Evolutionary conservation across 768 basidiomycete genomes (phyloP).

Genomic region (Coprinellus aureogranulatus): DNA sequence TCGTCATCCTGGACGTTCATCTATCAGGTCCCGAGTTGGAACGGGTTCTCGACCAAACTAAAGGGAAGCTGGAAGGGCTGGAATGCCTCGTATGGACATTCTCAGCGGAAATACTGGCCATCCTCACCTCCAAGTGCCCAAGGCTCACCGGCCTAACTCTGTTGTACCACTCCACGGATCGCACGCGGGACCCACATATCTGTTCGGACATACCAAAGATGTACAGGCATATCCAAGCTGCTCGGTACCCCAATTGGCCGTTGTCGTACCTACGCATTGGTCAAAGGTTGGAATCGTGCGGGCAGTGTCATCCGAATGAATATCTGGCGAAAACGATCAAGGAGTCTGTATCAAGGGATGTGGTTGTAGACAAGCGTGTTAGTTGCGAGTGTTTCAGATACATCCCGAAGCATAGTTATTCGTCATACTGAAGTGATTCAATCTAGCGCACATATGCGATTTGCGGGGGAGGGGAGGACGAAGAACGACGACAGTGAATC

Average conservation of each 20-base stretch:
- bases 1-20: neutral
- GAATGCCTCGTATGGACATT: neutral
- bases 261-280: slow-evolving; percentile 3
- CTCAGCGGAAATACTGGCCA: neutral
- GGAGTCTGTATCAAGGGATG: neutral
- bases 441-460: too few relatives aligned
- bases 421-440: too few relatives aligned
- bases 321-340: neutral
- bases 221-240: neutral
- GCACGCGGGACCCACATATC: neutral
- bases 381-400: too few relatives aligned
- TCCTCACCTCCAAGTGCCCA: slow-evolving; percentile 1
- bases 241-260: slow-evolving; percentile 3
- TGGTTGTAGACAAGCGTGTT: neutral
- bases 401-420: too few relatives aligned
- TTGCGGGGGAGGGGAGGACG: too few relatives aligned
- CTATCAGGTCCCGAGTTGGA: neutral
- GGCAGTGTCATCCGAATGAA: slow-evolving; percentile 1
- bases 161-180: neutral
- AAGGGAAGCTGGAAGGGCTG: neutral
- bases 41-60: neutral
- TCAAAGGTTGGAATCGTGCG: neutral
- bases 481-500: too few relatives aligned
- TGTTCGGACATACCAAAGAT: neutral
- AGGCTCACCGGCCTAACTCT: neutral